Evolutionary conservation across 1,139 yeast species (phyloP).

Genomic region (Sugiyamaella japonica): DNA sequence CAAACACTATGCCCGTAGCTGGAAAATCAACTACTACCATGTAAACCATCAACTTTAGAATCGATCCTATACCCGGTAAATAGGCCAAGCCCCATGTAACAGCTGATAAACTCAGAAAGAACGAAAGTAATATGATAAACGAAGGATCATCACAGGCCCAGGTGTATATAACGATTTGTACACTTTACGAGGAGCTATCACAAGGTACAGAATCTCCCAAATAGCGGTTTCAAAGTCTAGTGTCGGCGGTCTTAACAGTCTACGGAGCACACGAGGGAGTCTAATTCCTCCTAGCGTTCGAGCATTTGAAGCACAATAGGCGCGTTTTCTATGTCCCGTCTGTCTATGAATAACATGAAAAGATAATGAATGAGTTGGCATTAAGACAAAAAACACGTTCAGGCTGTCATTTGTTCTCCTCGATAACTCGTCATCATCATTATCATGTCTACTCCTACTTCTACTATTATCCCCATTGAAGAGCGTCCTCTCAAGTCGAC

Average conservation of each 20-base stretch:
- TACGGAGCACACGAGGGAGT: conserved; percentile 37
- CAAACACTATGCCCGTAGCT: conserved; percentile 63
- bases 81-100: conserved; percentile 90
- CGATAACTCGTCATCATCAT: too few relatives aligned
- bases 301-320: too few relatives aligned
- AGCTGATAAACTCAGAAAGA: conserved; percentile 68
- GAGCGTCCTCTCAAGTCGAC: conserved; percentile 43
- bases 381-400: too few relatives aligned
- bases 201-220: conserved; percentile 81
- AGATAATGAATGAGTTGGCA: too few relatives aligned
- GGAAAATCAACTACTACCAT: conserved; percentile 87
- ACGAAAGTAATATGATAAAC: conserved; percentile 68
- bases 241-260: conserved; percentile 73
- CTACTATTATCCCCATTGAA: conserved; percentile 32
- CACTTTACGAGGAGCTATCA: conserved; percentile 76
- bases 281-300: conserved; percentile 23
- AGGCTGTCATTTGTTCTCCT: too few relatives aligned
- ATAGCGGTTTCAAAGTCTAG: conserved; percentile 88
- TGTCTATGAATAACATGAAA: too few relatives aligned
- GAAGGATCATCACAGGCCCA: conserved; percentile 94
- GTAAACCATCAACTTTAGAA: conserved; percentile 63
- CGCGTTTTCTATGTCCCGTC: too few relatives aligned
- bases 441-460: too few relatives aligned
- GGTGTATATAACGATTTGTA: conserved; percentile 70
- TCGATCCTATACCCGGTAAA: conserved; percentile 60